phyloP scores from a whole-genome alignment of 106 monocot genomes.

The Posidonia australis region DNA sequence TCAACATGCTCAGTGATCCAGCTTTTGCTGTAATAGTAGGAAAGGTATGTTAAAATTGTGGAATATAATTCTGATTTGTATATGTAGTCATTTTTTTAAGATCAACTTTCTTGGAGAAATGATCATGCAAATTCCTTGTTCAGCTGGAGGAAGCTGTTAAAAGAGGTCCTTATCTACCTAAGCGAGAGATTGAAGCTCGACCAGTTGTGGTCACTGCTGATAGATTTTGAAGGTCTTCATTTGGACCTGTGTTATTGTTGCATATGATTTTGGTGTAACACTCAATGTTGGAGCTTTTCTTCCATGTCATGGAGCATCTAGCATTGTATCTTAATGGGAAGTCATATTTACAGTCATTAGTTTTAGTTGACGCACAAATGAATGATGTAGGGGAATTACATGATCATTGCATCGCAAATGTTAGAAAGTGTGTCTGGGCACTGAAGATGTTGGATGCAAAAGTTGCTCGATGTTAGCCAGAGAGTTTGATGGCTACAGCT shows the following conservation, averaged over 20 bases:
- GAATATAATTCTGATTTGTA: neutral
- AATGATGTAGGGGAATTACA: too few species aligned
- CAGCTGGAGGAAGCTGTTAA: conserved; percentile 88
- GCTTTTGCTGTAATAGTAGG: conserved; percentile 29
- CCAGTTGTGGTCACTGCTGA: conserved; percentile 71
- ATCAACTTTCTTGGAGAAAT: neutral
- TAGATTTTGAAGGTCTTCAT: conserved; percentile 47
- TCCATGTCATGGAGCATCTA: too few species aligned
- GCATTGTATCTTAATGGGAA: too few species aligned
- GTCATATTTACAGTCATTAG: too few species aligned
- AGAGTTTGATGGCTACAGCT: too few species aligned
- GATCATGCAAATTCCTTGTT: neutral
- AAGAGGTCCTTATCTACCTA: conserved; percentile 72
- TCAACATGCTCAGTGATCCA: conserved; percentile 50
- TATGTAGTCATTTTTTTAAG: neutral
- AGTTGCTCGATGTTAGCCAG: too few species aligned
- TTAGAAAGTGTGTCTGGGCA: too few species aligned
- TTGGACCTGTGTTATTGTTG: neutral
- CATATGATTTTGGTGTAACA: neutral
- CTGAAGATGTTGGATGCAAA: too few species aligned
- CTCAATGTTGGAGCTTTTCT: too few species aligned
- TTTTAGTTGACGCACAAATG: too few species aligned
- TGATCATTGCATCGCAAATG: too few species aligned
- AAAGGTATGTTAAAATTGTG: conserved; percentile 34
- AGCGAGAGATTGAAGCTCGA: conserved; percentile 40